Conservation (phyloP, 345 rosid species). For the Citrus sp. region DNA sequence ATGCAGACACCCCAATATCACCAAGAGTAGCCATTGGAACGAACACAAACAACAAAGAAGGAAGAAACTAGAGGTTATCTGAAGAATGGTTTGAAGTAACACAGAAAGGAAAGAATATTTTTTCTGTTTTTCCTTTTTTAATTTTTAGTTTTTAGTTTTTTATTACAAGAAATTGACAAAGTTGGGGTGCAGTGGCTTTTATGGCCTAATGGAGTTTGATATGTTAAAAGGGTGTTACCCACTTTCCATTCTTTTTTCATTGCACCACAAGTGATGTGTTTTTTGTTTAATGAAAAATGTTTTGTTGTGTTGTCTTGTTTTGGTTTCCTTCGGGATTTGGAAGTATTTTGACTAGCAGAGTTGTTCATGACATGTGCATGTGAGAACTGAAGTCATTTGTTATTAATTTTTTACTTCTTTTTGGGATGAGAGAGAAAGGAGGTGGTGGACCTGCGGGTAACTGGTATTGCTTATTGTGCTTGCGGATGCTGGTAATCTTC, state of each 20-base stretch:
- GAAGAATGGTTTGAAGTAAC: not conserved
- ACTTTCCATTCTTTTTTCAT: not conserved
- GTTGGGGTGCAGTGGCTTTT: not conserved
- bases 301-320: not conserved
- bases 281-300: not conserved
- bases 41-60: not conserved
- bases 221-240: not conserved
- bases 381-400: not conserved
- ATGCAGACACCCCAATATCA: conserved; percentile 88
- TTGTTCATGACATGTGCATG: not conserved
- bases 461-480: not conserved
- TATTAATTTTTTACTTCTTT: not conserved
- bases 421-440: not conserved
- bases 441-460: not conserved
- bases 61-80: not conserved
- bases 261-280: not conserved
- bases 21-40: conserved; percentile 72
- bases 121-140: not conserved
- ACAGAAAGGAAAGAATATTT: not conserved
- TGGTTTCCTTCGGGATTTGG: not conserved
- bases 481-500: not conserved
- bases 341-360: not conserved
- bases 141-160: not conserved
- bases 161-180: not conserved
- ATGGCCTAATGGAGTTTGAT: not conserved